Evolutionary conservation across 23 red algal genomes (phyloP).

Genomic region (Gracilaria caudata): DNA sequence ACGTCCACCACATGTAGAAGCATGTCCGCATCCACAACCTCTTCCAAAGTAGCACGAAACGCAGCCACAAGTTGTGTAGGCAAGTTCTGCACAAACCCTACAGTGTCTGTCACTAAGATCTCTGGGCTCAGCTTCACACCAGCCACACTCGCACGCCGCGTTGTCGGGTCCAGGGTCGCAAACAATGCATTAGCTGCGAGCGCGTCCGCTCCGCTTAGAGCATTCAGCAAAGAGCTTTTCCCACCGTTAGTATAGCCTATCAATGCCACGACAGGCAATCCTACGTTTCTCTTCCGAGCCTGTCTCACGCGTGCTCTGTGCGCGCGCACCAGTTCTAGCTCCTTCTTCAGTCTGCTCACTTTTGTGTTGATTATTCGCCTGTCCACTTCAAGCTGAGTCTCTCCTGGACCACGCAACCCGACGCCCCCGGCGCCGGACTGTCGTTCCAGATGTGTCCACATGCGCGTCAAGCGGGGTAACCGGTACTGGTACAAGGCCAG

Average conservation of each 20-base stretch:
- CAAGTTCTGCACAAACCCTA: constrained; percentile 98
- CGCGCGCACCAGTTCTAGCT: constrained; percentile 72
- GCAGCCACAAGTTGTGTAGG: constrained; percentile 94
- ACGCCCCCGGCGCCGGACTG: constrained; percentile 88
- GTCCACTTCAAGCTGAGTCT: constrained; percentile 95
- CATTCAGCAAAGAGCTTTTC: constrained; percentile 83
- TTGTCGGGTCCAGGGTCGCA: constrained; percentile 95
- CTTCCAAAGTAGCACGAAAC: constrained; percentile 95
- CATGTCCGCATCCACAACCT: constrained; percentile 90
- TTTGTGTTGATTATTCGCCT: constrained; percentile 71
- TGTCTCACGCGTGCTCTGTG: constrained; percentile 67
- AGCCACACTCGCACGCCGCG: constrained; percentile 72
- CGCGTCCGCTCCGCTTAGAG: constrained; percentile 64
- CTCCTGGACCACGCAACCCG: constrained; percentile 91
- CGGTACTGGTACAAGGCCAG: constrained; percentile 96
- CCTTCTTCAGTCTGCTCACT: constrained; percentile 73
- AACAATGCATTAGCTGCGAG: constrained; percentile 90
- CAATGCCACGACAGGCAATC: constrained; percentile 79
- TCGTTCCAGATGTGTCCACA: constrained; percentile 95
- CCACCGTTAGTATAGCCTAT: constrained; percentile 91
- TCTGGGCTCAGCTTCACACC: constrained; percentile 80
- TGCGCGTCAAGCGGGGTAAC: constrained; percentile 86
- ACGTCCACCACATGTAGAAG: constrained; percentile 94
- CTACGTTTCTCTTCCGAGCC: constrained; percentile 51
- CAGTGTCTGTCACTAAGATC: constrained; percentile 88